Evolutionary conservation across 169 alveolate species (phyloP).

Genomic region (Blepharisma undulans): DNA sequence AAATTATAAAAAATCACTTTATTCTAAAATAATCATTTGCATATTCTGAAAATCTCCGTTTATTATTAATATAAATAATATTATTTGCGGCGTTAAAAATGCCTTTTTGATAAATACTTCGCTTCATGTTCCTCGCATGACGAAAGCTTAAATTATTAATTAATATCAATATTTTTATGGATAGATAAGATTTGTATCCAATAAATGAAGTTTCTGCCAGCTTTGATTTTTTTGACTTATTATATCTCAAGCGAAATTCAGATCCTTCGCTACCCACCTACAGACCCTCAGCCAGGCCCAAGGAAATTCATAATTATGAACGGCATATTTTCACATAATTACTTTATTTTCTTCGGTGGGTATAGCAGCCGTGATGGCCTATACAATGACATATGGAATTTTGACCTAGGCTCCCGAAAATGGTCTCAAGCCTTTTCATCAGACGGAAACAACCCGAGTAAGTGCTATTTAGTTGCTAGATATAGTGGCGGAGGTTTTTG

Average conservation of each 20-base stretch:
- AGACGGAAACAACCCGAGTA: not conserved
- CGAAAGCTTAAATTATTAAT: not conserved
- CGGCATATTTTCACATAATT: not conserved
- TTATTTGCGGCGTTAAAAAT: too few relatives aligned
- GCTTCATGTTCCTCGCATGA: too few relatives aligned
- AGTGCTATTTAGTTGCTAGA: not conserved
- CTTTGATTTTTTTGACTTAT: not conserved
- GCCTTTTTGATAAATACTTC: too few relatives aligned
- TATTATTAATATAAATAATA: too few relatives aligned
- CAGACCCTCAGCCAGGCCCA: not conserved
- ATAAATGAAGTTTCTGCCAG: not conserved
- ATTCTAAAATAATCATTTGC: too few relatives aligned
- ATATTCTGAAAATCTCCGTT: too few relatives aligned
- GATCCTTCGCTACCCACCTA: not conserved
- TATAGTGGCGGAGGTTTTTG: not conserved
- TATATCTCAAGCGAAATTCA: not conserved
- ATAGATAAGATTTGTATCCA: not conserved
- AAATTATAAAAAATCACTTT: too few relatives aligned
- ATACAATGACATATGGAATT: conserved; percentile 8
- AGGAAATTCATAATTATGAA: not conserved
- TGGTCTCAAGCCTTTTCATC: not conserved
- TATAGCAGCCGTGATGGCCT: not conserved
- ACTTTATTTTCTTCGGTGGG: conserved; percentile 14
- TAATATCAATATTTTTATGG: not conserved
- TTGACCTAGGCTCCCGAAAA: not conserved